These are phyloP conservation scores for Penicillium manginii DNA, from an alignment of 495 filamentous ascomycete genomes.

Conservation along the genomic window DNA sequence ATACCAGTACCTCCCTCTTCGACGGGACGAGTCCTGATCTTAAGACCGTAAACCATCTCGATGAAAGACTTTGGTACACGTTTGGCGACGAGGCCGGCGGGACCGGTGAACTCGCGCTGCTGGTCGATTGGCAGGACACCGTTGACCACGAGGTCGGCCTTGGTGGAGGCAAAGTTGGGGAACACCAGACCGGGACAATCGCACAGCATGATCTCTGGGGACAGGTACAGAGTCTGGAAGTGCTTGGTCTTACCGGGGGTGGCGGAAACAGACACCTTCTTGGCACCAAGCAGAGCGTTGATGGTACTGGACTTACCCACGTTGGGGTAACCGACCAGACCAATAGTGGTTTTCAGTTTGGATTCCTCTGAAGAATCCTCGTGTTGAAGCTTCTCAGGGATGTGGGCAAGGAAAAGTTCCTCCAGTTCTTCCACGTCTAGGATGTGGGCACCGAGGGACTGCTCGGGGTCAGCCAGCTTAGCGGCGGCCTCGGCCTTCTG, in stretches of 20 bases:
- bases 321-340: constrained; percentile 97
- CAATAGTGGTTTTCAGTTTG: constrained; percentile 76
- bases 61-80: constrained; percentile 89
- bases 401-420: constrained; percentile 78
- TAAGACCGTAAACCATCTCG: constrained; percentile 91
- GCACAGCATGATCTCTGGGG: constrained; percentile 85
- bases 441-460: constrained; percentile 69
- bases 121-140: constrained; percentile 98
- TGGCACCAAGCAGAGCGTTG: constrained; percentile 95
- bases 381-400: constrained; percentile 53
- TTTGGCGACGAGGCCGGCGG: constrained; percentile 81
- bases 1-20: constrained; percentile 95
- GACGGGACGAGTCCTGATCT: constrained; percentile 75
- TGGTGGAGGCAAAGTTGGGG: constrained; percentile 95
- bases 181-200: constrained; percentile 99
- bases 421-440: constrained; percentile 92
- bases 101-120: constrained; percentile 90
- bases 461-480: constrained; percentile 30
- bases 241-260: constrained; percentile 99
- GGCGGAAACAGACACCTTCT: constrained; percentile 97
- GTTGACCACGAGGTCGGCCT: constrained; percentile 94
- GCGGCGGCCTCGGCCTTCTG: constrained; percentile 23
- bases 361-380: constrained; percentile 42
- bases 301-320: constrained; percentile 99
- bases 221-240: constrained; percentile 97